phyloP scores from a whole-genome alignment of 495 filamentous ascomycete species.

The Hyaloscypha bicolor region DNA sequence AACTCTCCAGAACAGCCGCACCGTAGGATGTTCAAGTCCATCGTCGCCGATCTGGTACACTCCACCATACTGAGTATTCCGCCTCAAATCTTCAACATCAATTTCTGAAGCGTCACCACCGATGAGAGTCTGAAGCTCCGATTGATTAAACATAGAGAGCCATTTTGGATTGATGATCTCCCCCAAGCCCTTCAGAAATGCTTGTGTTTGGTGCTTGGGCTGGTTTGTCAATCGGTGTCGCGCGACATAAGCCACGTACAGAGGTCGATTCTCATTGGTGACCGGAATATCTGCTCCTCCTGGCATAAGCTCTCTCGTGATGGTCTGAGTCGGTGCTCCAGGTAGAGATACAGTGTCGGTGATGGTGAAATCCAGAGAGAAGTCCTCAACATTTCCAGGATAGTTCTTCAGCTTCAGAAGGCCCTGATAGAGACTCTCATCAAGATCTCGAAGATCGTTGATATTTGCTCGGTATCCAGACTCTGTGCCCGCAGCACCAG shows the following conservation, averaged over 20 bases:
- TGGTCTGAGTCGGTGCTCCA: slow-evolving; percentile 49
- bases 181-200: slow-evolving; percentile 83
- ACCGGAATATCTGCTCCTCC: slow-evolving; percentile 77
- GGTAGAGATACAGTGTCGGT: slow-evolving; percentile 70
- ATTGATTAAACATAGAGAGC: slow-evolving; percentile 98
- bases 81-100: slow-evolving; percentile 83
- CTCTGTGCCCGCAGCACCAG: slow-evolving; percentile 61
- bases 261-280: slow-evolving; percentile 85
- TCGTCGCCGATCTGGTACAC: slow-evolving; percentile 88
- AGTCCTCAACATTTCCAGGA: slow-evolving; percentile 75
- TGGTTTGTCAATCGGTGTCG: slow-evolving; percentile 83
- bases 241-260: slow-evolving; percentile 93
- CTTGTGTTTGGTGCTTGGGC: slow-evolving; percentile 74
- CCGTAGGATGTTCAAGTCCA: slow-evolving; percentile 77
- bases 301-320: slow-evolving; percentile 74
- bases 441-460: slow-evolving; percentile 91
- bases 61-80: slow-evolving; percentile 84
- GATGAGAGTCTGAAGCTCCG: slow-evolving; percentile 88
- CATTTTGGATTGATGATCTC: slow-evolving; percentile 89
- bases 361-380: slow-evolving; percentile 88
- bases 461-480: slow-evolving; percentile 82
- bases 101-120: slow-evolving; percentile 84
- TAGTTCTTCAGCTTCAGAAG: slow-evolving; percentile 90
- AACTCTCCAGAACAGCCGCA: slow-evolving; percentile 90
- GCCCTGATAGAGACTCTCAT: slow-evolving; percentile 91